Evolutionary conservation across 2,329 filamentous ascomycete species (phyloP).

Genomic region (Colletotrichum abscissum): DNA sequence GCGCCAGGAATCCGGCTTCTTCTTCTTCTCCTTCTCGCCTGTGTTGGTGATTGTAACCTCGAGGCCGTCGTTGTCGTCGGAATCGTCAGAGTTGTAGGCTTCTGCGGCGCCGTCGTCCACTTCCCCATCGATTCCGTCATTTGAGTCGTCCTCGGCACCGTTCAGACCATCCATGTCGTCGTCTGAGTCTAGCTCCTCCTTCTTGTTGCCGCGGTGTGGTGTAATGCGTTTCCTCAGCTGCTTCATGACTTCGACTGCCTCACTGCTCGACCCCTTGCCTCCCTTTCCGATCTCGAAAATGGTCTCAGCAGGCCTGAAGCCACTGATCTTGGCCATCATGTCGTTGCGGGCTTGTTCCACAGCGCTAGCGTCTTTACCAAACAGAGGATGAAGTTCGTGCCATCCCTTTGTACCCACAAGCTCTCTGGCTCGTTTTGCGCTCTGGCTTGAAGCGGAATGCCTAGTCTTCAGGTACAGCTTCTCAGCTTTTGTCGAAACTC

Average conservation of each 20-base stretch:
- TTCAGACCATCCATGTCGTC: conserved; percentile 44
- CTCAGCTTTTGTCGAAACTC: conserved; percentile 87
- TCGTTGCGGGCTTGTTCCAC: conserved; percentile 79
- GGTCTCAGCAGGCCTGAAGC: conserved; percentile 90
- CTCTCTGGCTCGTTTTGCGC: conserved; percentile 87
- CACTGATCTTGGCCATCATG: conserved; percentile 90
- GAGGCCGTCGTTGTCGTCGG: conserved; percentile 72
- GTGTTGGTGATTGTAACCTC: conserved; percentile 78
- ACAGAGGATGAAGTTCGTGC: conserved; percentile 82
- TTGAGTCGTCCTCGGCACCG: conserved; percentile 46
- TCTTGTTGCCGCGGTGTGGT: conserved; percentile 57
- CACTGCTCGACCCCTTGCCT: conserved; percentile 69
- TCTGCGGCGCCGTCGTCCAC: conserved; percentile 43
- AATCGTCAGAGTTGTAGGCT: conserved; percentile 50
- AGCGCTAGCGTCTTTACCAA: conserved; percentile 74
- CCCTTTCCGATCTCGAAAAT: conserved; percentile 93
- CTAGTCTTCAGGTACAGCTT: conserved; percentile 91
- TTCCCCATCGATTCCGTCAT: conserved; percentile 50
- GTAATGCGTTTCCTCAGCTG: conserved; percentile 77
- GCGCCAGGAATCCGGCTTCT: conserved; percentile 46
- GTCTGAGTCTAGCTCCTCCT: conserved; percentile 49
- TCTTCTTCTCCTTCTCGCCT: conserved; percentile 56
- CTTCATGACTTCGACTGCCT: conserved; percentile 82
- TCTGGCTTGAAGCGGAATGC: conserved; percentile 89
- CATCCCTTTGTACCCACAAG: conserved; percentile 77